phyloP scores from a whole-genome alignment of 805 yeast genomes.

The Saccharomycopsis fermentans region DNA sequence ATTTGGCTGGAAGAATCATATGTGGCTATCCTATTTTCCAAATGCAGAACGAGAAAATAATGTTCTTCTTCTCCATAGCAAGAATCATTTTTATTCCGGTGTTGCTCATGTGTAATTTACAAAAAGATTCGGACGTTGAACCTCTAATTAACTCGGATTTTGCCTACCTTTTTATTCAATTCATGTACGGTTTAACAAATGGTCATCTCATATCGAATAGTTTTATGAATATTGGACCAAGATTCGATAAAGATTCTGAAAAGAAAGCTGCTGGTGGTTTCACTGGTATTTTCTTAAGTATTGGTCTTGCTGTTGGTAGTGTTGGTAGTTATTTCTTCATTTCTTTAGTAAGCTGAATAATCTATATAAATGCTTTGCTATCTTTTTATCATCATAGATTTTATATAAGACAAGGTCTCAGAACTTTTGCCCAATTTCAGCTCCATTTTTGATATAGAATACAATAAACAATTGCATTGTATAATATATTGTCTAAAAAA shows the following conservation, averaged over 20 bases:
- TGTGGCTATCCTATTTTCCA: slow-evolving; percentile 43
- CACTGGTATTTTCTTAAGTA: slow-evolving; percentile 66
- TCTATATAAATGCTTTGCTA: neutral
- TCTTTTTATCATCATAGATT: too few species aligned
- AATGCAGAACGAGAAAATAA: slow-evolving; percentile 32
- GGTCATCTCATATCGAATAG: slow-evolving; percentile 78
- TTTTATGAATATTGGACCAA: slow-evolving; percentile 63
- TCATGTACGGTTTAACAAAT: slow-evolving; percentile 74
- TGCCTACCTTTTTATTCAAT: slow-evolving; percentile 60
- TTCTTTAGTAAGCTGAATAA: slow-evolving; percentile 7
- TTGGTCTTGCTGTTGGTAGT: slow-evolving; percentile 76
- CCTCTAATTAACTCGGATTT: slow-evolving; percentile 43
- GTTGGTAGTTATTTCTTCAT: slow-evolving; percentile 63
- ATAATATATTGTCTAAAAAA: too few species aligned
- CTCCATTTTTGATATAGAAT: neutral
- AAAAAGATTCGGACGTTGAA: neutral
- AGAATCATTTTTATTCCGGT: slow-evolving; percentile 60
- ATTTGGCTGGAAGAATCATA: slow-evolving; percentile 61
- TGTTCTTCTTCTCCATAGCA: slow-evolving; percentile 44
- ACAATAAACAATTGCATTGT: neutral
- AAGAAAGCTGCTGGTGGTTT: slow-evolving; percentile 93
- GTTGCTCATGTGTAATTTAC: slow-evolving; percentile 52
- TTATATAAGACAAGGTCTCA: too few species aligned
- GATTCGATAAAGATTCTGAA: slow-evolving; percentile 51
- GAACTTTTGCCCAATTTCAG: neutral